A percentile compares a stretch with the other conserved stretches of the same genome.
Evolutionary conservation across 805 yeast genomes (phyloP).

Genomic region (Naumovozyma dairenensis): DNA sequence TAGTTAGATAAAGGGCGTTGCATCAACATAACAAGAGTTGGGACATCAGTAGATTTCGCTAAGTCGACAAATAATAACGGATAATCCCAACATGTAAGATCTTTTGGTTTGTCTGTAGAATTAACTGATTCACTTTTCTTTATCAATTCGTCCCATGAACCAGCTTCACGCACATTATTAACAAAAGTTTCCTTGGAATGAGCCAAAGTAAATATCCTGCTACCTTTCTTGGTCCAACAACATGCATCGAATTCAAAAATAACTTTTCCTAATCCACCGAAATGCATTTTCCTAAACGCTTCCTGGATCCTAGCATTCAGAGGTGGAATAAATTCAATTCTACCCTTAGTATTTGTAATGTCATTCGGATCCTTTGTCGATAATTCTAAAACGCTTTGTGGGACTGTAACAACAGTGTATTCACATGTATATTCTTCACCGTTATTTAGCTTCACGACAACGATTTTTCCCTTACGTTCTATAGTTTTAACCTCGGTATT

Average conservation of each 20-base stretch:
- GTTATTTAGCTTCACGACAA: slow-evolving; percentile 28
- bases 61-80: slow-evolving; percentile 58
- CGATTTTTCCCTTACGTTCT: slow-evolving; percentile 19
- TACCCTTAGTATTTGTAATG: slow-evolving; percentile 26
- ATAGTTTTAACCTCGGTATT: slow-evolving; percentile 34
- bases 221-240: slow-evolving; percentile 52
- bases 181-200: slow-evolving; percentile 15
- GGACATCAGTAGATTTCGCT: slow-evolving; percentile 37
- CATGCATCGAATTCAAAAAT: slow-evolving; percentile 52
- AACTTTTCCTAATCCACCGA: slow-evolving; percentile 66
- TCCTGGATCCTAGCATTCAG: slow-evolving; percentile 38
- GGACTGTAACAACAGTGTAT: slow-evolving; percentile 63
- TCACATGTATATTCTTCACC: slow-evolving; percentile 35
- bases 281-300: slow-evolving; percentile 41
- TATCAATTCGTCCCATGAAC: slow-evolving; percentile 10
- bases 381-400: slow-evolving; percentile 57
- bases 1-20: slow-evolving; percentile 67
- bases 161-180: slow-evolving; percentile 13
- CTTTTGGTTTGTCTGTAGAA: slow-evolving; percentile 1
- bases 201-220: slow-evolving; percentile 40
- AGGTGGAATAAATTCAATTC: slow-evolving; percentile 46
- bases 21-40: slow-evolving; percentile 54
- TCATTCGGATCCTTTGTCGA: slow-evolving; percentile 11
- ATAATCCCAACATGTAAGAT: slow-evolving; percentile 38
- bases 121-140: slow-evolving; percentile 1